Evolutionary conservation across 257 asterid genomes (phyloP).

Genomic region (Salvia miltiorrhiza): DNA sequence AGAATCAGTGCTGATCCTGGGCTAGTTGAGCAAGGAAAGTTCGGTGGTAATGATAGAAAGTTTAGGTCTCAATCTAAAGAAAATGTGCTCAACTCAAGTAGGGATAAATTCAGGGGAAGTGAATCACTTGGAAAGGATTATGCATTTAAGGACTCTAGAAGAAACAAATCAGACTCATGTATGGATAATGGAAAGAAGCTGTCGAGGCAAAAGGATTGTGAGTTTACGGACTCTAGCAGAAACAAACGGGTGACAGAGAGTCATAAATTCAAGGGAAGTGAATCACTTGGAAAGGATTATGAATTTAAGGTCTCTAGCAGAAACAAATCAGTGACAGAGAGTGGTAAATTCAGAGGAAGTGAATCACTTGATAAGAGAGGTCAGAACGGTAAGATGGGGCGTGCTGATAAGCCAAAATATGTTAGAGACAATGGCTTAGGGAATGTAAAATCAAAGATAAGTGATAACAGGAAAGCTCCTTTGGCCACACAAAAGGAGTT

Average conservation of each 20-base stretch:
- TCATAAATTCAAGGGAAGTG: slow-evolving; percentile 30
- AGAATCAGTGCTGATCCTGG: slow-evolving; percentile 36
- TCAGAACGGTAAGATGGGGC: slow-evolving; percentile 23
- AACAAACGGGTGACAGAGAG: slow-evolving; percentile 16
- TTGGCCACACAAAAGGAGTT: slow-evolving; percentile 23
- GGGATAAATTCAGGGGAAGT: too few relatives aligned
- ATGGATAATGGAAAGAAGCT: slow-evolving; percentile 26
- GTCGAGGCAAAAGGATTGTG: slow-evolving; percentile 24
- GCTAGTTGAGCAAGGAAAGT: slow-evolving; percentile 19
- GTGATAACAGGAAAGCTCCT: slow-evolving; percentile 24
- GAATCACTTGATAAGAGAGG: slow-evolving; percentile 29
- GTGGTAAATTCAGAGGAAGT: slow-evolving; percentile 28
- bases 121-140: too few relatives aligned
- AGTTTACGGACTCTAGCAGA: slow-evolving; percentile 23
- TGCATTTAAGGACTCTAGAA: too few relatives aligned
- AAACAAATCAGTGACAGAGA: slow-evolving; percentile 16
- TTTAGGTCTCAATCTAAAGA: slow-evolving; percentile 16
- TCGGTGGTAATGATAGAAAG: slow-evolving; percentile 24
- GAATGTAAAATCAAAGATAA: slow-evolving; percentile 22
- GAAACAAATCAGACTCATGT: too few relatives aligned
- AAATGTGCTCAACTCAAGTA: slow-evolving; percentile 9
- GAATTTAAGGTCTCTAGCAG: slow-evolving; percentile 25
- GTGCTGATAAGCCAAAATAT: slow-evolving; percentile 19
- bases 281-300: slow-evolving; percentile 17
- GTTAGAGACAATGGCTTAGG: slow-evolving; percentile 23